phyloP scores from a whole-genome alignment of 495 filamentous ascomycete genomes.

The Aspergillus sclerotiicarbonarius region DNA sequence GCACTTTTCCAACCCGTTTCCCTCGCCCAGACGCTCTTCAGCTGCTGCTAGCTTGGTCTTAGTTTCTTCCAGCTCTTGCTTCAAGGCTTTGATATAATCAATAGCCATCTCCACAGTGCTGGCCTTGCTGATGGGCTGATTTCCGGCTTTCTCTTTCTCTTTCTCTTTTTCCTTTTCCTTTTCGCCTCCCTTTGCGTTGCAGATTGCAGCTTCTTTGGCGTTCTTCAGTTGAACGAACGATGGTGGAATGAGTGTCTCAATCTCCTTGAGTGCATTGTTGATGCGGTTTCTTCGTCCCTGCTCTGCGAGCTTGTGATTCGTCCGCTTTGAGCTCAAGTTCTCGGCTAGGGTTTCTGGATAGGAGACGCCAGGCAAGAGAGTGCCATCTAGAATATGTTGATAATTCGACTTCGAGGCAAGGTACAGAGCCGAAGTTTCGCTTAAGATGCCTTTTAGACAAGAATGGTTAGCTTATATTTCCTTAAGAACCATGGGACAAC shows the following conservation, averaged over 20 bases:
- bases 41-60: conserved; percentile 62
- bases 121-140: conserved; percentile 79
- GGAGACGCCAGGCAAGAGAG: conserved; percentile 79
- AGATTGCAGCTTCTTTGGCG: conserved; percentile 32
- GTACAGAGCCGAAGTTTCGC: conserved; percentile 76
- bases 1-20: background rate
- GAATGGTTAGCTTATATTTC: conserved; percentile 15
- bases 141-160: conserved; percentile 46
- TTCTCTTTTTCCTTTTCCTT: conserved; percentile 39
- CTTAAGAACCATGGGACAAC: conserved; percentile 1
- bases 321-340: conserved; percentile 92
- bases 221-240: conserved; percentile 38
- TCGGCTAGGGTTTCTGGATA: conserved; percentile 90
- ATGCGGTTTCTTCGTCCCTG: conserved; percentile 94
- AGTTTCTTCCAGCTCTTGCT: conserved; percentile 68
- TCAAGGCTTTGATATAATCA: conserved; percentile 85
- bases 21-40: conserved; percentile 51
- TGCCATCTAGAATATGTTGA: conserved; percentile 94
- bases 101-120: conserved; percentile 95
- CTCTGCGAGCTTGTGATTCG: conserved; percentile 96
- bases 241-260: conserved; percentile 75
- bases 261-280: conserved; percentile 89
- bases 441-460: conserved; percentile 43
- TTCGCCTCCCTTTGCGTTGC: conserved; percentile 35
- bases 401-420: conserved; percentile 96